A percentile compares a stretch with the other conserved stretches of the same genome.
phyloP scores from a whole-genome alignment of 2,329 filamentous ascomycete genomes.

The Epichloe gansuensis region DNA sequence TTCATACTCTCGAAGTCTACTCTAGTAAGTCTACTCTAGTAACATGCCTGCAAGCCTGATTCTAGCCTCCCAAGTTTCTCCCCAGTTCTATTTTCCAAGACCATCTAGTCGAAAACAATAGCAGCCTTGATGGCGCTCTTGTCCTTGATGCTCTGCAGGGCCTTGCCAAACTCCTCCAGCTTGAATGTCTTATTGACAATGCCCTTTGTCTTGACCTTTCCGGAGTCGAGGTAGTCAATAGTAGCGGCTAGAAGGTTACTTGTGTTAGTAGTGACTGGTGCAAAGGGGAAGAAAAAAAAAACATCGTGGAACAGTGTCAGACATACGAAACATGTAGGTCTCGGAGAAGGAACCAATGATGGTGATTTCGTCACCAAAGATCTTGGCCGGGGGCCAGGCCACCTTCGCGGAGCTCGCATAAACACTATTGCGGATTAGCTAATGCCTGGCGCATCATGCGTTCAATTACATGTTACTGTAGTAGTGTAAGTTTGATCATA shows the following conservation, averaged over 20 bases:
- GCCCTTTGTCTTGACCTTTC: slow-evolving; percentile 49
- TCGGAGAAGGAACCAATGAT: slow-evolving; percentile 63
- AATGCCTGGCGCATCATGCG: not conserved
- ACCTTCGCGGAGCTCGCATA: slow-evolving; percentile 51
- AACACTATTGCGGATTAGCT: slow-evolving; percentile 29
- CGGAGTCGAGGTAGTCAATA: slow-evolving; percentile 40
- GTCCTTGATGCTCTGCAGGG: slow-evolving; percentile 56
- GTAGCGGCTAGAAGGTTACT: slow-evolving; percentile 23
- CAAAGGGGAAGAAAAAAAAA: no score
- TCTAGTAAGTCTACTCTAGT: not conserved
- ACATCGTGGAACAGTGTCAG: not conserved
- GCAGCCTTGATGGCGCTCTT: slow-evolving; percentile 64
- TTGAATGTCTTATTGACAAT: slow-evolving; percentile 64
- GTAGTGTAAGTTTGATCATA: slow-evolving; percentile 6
- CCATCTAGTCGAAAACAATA: slow-evolving; percentile 50
- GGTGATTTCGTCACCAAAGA: slow-evolving; percentile 56
- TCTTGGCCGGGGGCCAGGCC: slow-evolving; percentile 57
- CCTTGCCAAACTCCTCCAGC: slow-evolving; percentile 60
- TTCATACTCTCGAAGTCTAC: not conserved
- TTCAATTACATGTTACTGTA: no score
- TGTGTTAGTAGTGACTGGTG: not conserved
- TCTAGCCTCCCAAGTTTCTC: not conserved
- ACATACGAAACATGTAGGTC: slow-evolving; percentile 55
- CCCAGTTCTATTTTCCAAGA: not conserved
- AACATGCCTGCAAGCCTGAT: not conserved